Conservation (phyloP, 441 rosid genomes). For the Mallotus japonicus region DNA sequence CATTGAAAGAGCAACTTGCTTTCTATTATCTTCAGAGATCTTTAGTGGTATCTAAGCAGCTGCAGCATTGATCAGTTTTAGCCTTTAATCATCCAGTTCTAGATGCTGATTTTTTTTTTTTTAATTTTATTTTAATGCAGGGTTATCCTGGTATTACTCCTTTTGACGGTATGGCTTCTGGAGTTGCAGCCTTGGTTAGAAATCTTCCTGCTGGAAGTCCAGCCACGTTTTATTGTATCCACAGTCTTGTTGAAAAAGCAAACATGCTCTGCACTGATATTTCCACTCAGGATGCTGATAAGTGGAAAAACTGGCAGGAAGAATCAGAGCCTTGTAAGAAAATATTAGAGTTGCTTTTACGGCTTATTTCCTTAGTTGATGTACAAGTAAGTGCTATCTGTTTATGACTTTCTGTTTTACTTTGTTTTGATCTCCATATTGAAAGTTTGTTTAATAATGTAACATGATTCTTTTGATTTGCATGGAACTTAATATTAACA, state of each 20-base stretch:
- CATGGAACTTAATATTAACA: not conserved
- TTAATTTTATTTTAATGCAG: conserved; percentile 35
- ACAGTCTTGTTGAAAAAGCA: conserved; percentile 70
- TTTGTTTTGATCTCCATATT: conserved; percentile 1
- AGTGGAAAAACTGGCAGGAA: conserved; percentile 60
- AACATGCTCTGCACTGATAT: conserved; percentile 40
- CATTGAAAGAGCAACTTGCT: conserved; percentile 73
- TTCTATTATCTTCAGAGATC: conserved; percentile 83
- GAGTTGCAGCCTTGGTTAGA: conserved; percentile 74
- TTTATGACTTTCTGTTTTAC: not conserved
- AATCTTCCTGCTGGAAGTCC: conserved; percentile 96
- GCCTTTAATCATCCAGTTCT: conserved; percentile 12
- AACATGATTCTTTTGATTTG: not conserved
- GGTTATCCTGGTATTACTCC: conserved; percentile 79
- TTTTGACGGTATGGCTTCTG: conserved; percentile 95
- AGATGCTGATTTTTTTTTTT: conserved; percentile 19
- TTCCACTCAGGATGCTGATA: conserved; percentile 31
- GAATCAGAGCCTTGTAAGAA: conserved; percentile 58
- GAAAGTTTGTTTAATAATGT: conserved; percentile 5
- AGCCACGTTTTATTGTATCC: conserved; percentile 68
- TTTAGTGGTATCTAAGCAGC: conserved; percentile 54
- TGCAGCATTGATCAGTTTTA: conserved; percentile 7
- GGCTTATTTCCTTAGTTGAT: conserved; percentile 76
- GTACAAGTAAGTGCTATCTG: conserved; percentile 56
- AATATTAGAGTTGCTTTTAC: conserved; percentile 67